Evolutionary conservation across 1,284 basidiomycete species (phyloP).

Genomic region (Pseudozyma tsukubaensis): DNA sequence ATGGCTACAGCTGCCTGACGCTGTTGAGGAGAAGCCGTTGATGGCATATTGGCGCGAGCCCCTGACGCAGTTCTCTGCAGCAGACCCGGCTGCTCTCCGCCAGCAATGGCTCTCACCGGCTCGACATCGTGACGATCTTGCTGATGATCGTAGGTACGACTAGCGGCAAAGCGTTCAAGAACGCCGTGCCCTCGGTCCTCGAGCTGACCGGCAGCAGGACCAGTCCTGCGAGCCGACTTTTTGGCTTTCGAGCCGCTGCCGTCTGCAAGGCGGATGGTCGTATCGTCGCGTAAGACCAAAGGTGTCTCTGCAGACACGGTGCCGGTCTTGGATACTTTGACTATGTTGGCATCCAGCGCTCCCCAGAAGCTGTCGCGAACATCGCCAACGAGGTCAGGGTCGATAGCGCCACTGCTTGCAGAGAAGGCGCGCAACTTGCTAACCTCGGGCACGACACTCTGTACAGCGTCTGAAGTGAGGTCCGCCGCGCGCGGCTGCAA

Average conservation of each 20-base stretch:
- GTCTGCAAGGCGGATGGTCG: conserved; percentile 42
- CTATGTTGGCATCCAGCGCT: conserved; percentile 44
- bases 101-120: conserved; percentile 5
- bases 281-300: conserved; percentile 44
- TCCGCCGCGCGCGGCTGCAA: conserved; percentile 28
- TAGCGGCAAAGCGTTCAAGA: conserved; percentile 43
- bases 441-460: conserved; percentile 21
- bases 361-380: conserved; percentile 58
- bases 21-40: conserved; percentile 1
- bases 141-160: conserved; percentile 37
- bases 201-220: conserved; percentile 4
- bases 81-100: background rate
- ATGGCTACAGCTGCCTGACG: conserved; percentile 13
- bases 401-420: conserved; percentile 43
- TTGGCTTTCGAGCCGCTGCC: conserved; percentile 40
- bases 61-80: conserved; percentile 8
- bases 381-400: conserved; percentile 45
- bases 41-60: background rate
- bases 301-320: conserved; percentile 23
- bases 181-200: conserved; percentile 33
- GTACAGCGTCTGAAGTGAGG: conserved; percentile 10
- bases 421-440: conserved; percentile 33
- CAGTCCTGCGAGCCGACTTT: conserved; percentile 17
- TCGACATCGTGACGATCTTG: conserved; percentile 45
- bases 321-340: conserved; percentile 26